Conservation (phyloP, 2,329 filamentous ascomycete genomes). For the Plenodomus tracheiphilus region DNA sequence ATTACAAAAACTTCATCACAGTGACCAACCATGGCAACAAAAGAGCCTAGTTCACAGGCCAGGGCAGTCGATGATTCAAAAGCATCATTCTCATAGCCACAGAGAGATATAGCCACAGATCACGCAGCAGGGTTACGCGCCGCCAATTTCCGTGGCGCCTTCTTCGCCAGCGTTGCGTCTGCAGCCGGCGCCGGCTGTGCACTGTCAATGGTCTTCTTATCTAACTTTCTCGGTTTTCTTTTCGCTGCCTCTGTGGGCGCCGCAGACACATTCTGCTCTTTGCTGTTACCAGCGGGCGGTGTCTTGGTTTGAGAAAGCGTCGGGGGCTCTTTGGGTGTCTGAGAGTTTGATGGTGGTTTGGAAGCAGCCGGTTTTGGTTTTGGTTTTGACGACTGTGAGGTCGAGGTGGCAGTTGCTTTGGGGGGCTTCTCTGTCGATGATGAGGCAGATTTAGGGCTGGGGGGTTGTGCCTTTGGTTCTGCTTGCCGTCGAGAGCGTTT, state of each 20-base stretch:
- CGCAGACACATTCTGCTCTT: constrained; percentile 20
- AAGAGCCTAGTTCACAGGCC: no score
- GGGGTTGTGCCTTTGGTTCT: neutral
- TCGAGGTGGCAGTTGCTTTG: constrained; percentile 1
- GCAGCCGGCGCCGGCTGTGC: constrained; percentile 8
- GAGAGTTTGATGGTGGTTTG: constrained; percentile 13
- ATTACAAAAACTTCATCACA: no score
- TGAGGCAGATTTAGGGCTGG: neutral
- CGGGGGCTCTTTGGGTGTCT: constrained; percentile 10
- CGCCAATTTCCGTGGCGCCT: constrained; percentile 31
- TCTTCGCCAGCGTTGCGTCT: constrained; percentile 13
- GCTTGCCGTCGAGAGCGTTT: neutral
- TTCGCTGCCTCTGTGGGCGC: constrained; percentile 10
- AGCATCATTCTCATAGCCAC: no score
- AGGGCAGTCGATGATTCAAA: no score
- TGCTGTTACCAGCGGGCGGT: constrained; percentile 7
- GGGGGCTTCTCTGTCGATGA: constrained; percentile 3
- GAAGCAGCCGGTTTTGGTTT: constrained; percentile 5
- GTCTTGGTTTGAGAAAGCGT: constrained; percentile 9
- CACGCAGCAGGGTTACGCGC: constrained; percentile 20
- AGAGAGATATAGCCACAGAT: no score
- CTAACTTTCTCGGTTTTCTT: constrained; percentile 33
- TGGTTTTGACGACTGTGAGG: constrained; percentile 1
- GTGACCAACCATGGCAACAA: no score
- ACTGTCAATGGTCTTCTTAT: constrained; percentile 14